Conservation (phyloP, 768 basidiomycete species). For the Auricularia auricula-judae region DNA sequence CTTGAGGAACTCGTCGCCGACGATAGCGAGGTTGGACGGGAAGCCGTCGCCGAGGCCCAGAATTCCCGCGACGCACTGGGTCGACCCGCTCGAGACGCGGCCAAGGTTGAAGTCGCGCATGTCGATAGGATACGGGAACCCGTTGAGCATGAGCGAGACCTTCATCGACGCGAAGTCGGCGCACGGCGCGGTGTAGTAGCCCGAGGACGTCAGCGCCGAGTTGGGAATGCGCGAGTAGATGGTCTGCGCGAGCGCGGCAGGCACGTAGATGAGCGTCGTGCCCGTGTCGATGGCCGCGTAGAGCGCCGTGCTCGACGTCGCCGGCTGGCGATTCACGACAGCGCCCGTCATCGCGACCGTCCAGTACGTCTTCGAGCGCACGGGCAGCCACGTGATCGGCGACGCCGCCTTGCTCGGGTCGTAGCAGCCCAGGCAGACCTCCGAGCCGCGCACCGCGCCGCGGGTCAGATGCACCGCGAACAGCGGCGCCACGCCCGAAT, state of each 20-base stretch:
- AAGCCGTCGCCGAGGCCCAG: constrained; percentile 34
- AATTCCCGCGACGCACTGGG: constrained; percentile 46
- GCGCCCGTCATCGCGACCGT: constrained; percentile 38
- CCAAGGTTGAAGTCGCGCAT: constrained; percentile 49
- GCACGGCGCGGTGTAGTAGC: constrained; percentile 50
- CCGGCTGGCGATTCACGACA: constrained; percentile 19
- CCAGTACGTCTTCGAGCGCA: constrained; percentile 50
- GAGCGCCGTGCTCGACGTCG: constrained; percentile 9
- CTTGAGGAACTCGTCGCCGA: constrained; percentile 58
- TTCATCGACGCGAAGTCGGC: constrained; percentile 12
- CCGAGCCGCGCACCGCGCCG: constrained; percentile 29
- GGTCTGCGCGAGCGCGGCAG: constrained; percentile 26
- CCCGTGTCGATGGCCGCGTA: constrained; percentile 56
- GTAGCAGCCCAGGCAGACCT: constrained; percentile 37
- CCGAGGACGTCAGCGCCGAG: constrained; percentile 27
- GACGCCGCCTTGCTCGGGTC: constrained; percentile 28
- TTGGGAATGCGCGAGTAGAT: constrained; percentile 51
- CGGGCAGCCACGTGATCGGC: constrained; percentile 26
- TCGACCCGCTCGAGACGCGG: constrained; percentile 16
- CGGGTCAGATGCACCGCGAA: constrained; percentile 54
- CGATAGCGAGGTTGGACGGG: constrained; percentile 43
- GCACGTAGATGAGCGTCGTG: constrained; percentile 53
- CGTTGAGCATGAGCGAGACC: constrained; percentile 36
- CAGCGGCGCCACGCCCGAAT: constrained; percentile 30
- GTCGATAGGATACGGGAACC: constrained; percentile 30